These are phyloP conservation scores for Hymenoscyphus albidus DNA, from an alignment of 2,329 filamentous ascomycete genomes.

Conservation along the genomic window DNA sequence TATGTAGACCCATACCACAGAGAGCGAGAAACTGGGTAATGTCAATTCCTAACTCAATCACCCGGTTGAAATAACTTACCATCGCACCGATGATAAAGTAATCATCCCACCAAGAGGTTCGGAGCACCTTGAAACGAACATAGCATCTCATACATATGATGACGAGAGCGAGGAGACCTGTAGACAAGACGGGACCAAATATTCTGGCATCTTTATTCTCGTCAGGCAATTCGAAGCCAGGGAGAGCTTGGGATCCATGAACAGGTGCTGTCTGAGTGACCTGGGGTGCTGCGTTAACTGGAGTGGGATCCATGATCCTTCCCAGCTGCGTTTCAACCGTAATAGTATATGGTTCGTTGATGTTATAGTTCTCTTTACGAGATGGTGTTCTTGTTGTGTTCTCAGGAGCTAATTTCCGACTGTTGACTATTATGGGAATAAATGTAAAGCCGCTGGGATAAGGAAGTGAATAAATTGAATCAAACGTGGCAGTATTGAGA, in stretches of 20 bases:
- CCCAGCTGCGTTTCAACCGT: not conserved
- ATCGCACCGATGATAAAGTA: not conserved
- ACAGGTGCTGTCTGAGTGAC: not conserved
- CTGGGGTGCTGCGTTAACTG: not conserved
- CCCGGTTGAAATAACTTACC: not conserved
- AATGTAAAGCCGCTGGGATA: too few relatives aligned
- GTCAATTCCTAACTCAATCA: not conserved
- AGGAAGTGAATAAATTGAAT: too few relatives aligned
- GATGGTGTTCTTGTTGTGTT: not conserved
- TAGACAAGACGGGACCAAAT: not conserved
- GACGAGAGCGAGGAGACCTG: not conserved
- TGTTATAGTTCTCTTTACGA: not conserved
- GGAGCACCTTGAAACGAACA: not conserved
- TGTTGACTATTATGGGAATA: too few relatives aligned
- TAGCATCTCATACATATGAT: not conserved
- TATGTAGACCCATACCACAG: not conserved
- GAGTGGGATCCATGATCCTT: not conserved
- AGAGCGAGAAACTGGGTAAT: not conserved
- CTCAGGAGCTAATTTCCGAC: not conserved
- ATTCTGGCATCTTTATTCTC: not conserved
- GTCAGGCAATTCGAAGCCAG: slow-evolving; percentile 2
- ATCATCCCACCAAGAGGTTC: slow-evolving; percentile 1
- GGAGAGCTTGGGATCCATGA: not conserved
- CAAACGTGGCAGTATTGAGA: too few relatives aligned
- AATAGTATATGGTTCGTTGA: not conserved